Conservation (phyloP, 2,329 filamentous ascomycete species). For the Colletotrichum cuscutae region DNA sequence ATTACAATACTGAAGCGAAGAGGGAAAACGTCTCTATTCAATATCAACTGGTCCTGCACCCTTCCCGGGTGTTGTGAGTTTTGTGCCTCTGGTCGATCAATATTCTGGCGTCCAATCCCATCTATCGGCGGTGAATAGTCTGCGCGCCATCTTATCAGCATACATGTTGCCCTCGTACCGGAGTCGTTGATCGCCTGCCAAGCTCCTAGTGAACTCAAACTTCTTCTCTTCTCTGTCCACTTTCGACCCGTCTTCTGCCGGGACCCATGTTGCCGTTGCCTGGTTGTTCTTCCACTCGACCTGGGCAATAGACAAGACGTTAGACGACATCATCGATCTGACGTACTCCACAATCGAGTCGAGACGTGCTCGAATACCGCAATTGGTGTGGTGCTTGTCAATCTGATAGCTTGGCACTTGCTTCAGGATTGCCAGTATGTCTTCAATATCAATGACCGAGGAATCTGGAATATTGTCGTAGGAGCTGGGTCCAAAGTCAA, state of each 20-base stretch:
- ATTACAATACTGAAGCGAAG: no score
- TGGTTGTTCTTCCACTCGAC: conserved; percentile 58
- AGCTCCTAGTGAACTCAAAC: conserved; percentile 62
- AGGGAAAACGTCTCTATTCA: no score
- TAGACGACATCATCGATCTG: conserved; percentile 63
- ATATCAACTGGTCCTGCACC: no score
- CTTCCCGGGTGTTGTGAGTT: not conserved
- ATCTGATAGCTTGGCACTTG: conserved; percentile 80
- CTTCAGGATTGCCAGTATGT: conserved; percentile 68
- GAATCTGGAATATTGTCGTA: conserved; percentile 56
- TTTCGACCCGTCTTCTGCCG: conserved; percentile 24
- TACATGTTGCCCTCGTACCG: conserved; percentile 60
- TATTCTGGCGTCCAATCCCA: conserved; percentile 71
- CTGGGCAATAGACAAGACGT: conserved; percentile 55
- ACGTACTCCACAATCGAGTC: conserved; percentile 75
- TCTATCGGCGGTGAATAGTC: conserved; percentile 64
- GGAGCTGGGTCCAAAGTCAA: conserved; percentile 63
- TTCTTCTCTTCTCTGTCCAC: conserved; percentile 29
- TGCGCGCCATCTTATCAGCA: conserved; percentile 60
- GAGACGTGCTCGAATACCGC: conserved; percentile 73
- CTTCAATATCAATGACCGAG: conserved; percentile 70
- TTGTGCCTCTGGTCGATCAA: not conserved
- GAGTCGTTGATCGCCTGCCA: conserved; percentile 61
- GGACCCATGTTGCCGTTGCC: conserved; percentile 53
- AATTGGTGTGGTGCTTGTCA: conserved; percentile 78